Percentiles rank a stretch among this genome's conserved stretches.
Conservation (phyloP, 768 basidiomycete species). For the Pisolithus marmoratus region DNA sequence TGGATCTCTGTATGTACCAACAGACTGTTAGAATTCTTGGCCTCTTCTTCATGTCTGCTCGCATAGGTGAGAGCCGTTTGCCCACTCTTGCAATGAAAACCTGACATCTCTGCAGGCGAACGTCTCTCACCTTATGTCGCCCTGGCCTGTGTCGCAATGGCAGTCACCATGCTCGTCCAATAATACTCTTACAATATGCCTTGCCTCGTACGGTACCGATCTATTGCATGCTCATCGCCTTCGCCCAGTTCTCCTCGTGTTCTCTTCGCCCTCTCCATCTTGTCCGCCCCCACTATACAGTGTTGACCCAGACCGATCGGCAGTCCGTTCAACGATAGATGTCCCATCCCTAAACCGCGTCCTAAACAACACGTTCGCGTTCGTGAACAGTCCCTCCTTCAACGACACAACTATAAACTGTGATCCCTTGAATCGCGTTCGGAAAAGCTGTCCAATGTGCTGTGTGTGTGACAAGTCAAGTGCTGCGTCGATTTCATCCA, state of each 20-base stretch:
- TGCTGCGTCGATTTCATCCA: constrained; percentile 98
- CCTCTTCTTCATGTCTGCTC: constrained; percentile 90
- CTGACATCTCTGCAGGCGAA: constrained; percentile 55
- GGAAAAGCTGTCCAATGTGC: constrained; percentile 97
- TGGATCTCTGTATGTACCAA: background rate
- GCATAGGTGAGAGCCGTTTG: constrained; percentile 74
- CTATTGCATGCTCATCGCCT: constrained; percentile 2
- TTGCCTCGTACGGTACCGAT: background rate
- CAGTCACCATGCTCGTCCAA: constrained; percentile 56
- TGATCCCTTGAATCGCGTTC: constrained; percentile 92
- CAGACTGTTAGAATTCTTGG: constrained; percentile 67
- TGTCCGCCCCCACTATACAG: constrained; percentile 23
- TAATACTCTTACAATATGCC: constrained; percentile 15
- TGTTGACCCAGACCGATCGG: constrained; percentile 52
- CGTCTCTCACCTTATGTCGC: constrained; percentile 94
- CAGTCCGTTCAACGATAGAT: constrained; percentile 80
- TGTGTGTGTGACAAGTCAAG: constrained; percentile 95
- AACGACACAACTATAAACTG: constrained; percentile 98
- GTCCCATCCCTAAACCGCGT: constrained; percentile 94
- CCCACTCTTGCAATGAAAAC: constrained; percentile 4
- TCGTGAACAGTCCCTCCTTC: constrained; percentile 96
- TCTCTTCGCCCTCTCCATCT: constrained; percentile 5
- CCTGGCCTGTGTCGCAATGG: constrained; percentile 91
- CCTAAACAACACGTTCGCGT: constrained; percentile 93
- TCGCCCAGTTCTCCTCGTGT: constrained; percentile 5